Percentiles rank a stretch among this genome's conserved stretches.
Conservation (phyloP, 192 early-diverging fungal genomes). For the Gigaspora rosea region DNA sequence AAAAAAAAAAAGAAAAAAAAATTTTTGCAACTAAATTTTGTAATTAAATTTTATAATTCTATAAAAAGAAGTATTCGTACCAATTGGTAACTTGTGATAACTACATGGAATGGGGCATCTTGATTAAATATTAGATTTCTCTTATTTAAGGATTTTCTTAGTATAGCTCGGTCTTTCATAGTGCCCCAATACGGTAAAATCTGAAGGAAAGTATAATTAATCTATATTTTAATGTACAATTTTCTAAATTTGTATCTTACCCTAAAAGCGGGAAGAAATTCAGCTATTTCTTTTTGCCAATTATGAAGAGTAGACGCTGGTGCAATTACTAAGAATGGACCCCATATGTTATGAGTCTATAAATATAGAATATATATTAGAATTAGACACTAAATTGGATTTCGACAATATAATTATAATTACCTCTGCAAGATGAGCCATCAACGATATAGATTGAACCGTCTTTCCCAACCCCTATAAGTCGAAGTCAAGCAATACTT, state of each 20-base stretch:
- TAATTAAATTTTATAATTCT: constrained; percentile 1
- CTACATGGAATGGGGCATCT: constrained; percentile 84
- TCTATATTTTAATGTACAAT: background rate
- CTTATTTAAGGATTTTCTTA: constrained; percentile 79
- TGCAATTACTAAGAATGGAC: constrained; percentile 88
- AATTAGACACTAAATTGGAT: background rate
- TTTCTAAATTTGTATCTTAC: constrained; percentile 28
- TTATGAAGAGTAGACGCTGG: constrained; percentile 89
- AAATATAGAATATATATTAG: background rate
- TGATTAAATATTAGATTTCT: constrained; percentile 69
- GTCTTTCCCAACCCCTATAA: constrained; percentile 77
- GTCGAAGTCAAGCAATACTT: background rate
- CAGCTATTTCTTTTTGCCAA: constrained; percentile 87
- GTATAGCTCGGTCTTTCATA: constrained; percentile 75
- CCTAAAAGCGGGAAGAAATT: constrained; percentile 79
- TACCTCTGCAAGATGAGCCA: constrained; percentile 83
- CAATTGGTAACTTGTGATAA: constrained; percentile 90
- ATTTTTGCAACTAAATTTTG: background rate
- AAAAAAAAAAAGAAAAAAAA: background rate
- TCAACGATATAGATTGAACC: constrained; percentile 86
- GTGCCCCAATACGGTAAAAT: constrained; percentile 87
- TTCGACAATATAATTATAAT: background rate
- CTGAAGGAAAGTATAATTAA: constrained; percentile 4
- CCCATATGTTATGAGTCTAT: constrained; percentile 81
- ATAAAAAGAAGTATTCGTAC: constrained; percentile 33